Percentiles rank a stretch among this genome's conserved stretches.
Conservation (phyloP, 192 early-diverging fungal genomes). For the Pilobolus umbonatus region DNA sequence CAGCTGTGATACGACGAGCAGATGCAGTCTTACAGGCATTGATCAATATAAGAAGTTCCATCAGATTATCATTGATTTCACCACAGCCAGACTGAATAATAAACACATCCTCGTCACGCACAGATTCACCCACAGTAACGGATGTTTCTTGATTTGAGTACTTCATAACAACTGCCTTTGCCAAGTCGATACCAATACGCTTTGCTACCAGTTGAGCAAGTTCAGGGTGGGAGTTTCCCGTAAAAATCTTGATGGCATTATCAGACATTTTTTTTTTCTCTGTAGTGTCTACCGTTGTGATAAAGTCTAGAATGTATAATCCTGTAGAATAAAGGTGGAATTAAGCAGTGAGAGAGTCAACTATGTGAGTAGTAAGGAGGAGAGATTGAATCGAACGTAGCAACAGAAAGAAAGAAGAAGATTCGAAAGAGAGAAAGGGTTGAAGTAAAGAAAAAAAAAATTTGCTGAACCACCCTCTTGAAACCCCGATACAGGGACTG, state of each 20-base stretch:
- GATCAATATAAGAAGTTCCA: constrained; percentile 99
- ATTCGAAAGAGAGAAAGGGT: no score
- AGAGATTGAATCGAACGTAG: no score
- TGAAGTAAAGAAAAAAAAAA: no score
- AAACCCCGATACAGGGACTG: no score
- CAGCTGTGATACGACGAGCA: constrained; percentile 90
- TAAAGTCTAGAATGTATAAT: no score
- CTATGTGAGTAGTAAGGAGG: no score
- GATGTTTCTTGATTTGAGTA: constrained; percentile 96
- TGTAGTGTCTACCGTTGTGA: no score
- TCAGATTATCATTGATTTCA: constrained; percentile 83
- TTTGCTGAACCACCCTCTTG: no score
- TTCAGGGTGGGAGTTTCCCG: constrained; percentile 94
- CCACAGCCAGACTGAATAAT: constrained; percentile 94
- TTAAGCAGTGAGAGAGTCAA: no score
- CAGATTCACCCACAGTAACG: constrained; percentile 73
- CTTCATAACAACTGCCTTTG: constrained; percentile 90
- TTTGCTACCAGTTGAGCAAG: constrained; percentile 90
- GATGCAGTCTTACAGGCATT: constrained; percentile 89
- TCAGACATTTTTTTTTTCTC: no score
- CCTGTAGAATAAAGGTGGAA: no score
- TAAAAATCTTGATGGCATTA: constrained; percentile 95
- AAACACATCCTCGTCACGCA: constrained; percentile 94
- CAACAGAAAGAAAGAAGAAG: no score
- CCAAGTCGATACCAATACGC: constrained; percentile 88